phyloP scores from a whole-genome alignment of 345 rosid species.

The Chamaenerion angustifolium region DNA sequence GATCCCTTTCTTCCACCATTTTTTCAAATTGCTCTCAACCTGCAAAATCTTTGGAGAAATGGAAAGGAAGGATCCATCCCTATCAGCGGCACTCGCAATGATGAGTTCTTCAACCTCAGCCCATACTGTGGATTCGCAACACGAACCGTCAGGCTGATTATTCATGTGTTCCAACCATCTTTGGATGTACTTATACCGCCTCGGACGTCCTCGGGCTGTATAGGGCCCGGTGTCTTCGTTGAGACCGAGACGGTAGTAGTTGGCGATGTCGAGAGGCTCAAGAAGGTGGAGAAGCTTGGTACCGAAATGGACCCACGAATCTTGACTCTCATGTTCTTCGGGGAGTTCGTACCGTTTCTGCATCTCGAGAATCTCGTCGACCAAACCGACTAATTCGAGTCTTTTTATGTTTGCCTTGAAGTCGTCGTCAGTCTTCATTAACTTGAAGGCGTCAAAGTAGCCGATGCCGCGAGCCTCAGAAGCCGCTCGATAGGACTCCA shows the following conservation, averaged over 20 bases:
- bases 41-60: constrained; percentile 6
- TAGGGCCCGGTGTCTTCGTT: constrained; percentile 81
- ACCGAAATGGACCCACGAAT: constrained; percentile 28
- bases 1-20: constrained; percentile 14
- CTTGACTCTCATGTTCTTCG: constrained; percentile 30
- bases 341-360: constrained; percentile 49
- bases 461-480: constrained; percentile 23
- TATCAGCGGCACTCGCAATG: neutral
- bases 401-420: constrained; percentile 58
- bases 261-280: constrained; percentile 72
- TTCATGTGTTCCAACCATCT: constrained; percentile 45
- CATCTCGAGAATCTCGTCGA: constrained; percentile 60
- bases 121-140: constrained; percentile 53
- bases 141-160: constrained; percentile 9
- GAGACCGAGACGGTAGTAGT: constrained; percentile 63
- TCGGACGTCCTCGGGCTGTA: constrained; percentile 49
- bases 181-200: constrained; percentile 41
- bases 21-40: constrained; percentile 10
- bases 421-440: constrained; percentile 22
- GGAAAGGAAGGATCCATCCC: constrained; percentile 4
- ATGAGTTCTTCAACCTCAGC: constrained; percentile 69
- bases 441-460: constrained; percentile 55
- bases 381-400: constrained; percentile 57
- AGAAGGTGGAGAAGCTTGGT: constrained; percentile 36
- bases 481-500: constrained; percentile 21